Evolutionary conservation across 2,329 filamentous ascomycete species (phyloP).

Genomic region (Claviceps africana): DNA sequence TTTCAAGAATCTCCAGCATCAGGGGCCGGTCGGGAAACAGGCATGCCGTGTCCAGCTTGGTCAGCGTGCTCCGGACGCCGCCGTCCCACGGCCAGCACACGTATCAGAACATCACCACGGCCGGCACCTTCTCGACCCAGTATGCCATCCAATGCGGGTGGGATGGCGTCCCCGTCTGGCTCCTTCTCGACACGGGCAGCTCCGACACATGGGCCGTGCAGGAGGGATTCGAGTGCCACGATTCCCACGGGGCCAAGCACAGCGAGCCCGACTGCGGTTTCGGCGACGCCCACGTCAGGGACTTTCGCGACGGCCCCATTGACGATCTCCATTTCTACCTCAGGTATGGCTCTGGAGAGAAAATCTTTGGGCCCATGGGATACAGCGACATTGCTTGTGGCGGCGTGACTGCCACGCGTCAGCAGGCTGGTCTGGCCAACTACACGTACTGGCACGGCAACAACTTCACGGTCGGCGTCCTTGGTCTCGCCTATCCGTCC

Average conservation of each 20-base stretch:
- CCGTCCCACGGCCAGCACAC: constrained; percentile 9
- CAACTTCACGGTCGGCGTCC: constrained; percentile 35
- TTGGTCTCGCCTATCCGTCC: constrained; percentile 37
- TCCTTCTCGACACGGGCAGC: constrained; percentile 37
- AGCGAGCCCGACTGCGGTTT: constrained; percentile 25
- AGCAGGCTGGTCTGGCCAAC: constrained; percentile 35
- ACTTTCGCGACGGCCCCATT: constrained; percentile 27
- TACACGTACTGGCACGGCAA: constrained; percentile 37
- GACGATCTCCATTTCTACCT: constrained; percentile 31
- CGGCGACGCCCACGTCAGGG: constrained; percentile 22
- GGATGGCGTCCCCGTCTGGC: constrained; percentile 24
- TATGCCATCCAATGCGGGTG: constrained; percentile 28
- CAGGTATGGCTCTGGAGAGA: constrained; percentile 34
- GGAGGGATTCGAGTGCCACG: constrained; percentile 27
- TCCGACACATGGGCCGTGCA: constrained; percentile 36
- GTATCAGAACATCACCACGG: constrained; percentile 25
- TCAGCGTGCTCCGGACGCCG: constrained; percentile 9
- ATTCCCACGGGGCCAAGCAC: constrained; percentile 18
- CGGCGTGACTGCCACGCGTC: constrained; percentile 28
- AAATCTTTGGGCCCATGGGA: constrained; percentile 32
- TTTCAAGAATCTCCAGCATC: constrained; percentile 21
- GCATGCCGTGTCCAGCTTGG: constrained; percentile 18
- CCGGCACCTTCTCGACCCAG: constrained; percentile 26
- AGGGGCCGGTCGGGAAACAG: constrained; percentile 11
- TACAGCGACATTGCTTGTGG: constrained; percentile 31